Evolutionary conservation across 768 basidiomycete species (phyloP).

Genomic region (Tephrocybe sp.): DNA sequence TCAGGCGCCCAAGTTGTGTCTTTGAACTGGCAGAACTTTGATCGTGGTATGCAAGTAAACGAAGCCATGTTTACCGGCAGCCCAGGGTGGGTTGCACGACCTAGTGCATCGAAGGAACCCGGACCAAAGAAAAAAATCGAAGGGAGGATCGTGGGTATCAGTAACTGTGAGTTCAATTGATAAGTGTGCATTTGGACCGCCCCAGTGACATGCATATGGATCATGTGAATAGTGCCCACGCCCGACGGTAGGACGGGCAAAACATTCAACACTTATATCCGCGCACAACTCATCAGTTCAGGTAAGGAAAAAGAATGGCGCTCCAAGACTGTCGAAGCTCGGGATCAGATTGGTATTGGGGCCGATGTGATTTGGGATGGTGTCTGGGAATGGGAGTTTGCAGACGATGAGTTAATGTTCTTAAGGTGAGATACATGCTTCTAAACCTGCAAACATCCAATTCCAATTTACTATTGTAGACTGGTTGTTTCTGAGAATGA

Average conservation of each 20-base stretch:
- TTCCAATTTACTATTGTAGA: conserved; percentile 19
- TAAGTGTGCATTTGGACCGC: no score
- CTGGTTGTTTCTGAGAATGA: conserved; percentile 38
- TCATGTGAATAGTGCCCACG: conserved; percentile 50
- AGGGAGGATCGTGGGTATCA: conserved; percentile 42
- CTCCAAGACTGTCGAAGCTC: conserved; percentile 37
- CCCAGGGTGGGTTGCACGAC: conserved; percentile 54
- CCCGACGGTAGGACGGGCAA: conserved; percentile 37
- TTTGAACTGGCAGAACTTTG: conserved; percentile 65
- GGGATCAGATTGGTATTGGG: conserved; percentile 26
- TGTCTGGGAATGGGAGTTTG: conserved; percentile 47
- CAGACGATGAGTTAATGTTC: conserved; percentile 50
- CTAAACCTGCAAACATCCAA: background rate
- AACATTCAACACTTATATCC: conserved; percentile 41
- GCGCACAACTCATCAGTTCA: conserved; percentile 43
- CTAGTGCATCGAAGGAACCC: conserved; percentile 25
- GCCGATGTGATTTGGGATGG: conserved; percentile 44
- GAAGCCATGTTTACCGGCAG: conserved; percentile 61
- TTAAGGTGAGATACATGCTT: conserved; percentile 39
- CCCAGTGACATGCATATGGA: no score
- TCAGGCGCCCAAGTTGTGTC: conserved; percentile 55
- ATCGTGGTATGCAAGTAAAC: conserved; percentile 56
- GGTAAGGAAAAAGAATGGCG: conserved; percentile 40
- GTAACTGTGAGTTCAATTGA: conserved; percentile 35
- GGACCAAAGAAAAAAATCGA: conserved; percentile 14